A percentile compares a stretch with the other conserved stretches of the same genome.
These are phyloP conservation scores for Curvularia sp. DNA, from an alignment of 2,329 filamentous ascomycete genomes.

Conservation along the genomic window DNA sequence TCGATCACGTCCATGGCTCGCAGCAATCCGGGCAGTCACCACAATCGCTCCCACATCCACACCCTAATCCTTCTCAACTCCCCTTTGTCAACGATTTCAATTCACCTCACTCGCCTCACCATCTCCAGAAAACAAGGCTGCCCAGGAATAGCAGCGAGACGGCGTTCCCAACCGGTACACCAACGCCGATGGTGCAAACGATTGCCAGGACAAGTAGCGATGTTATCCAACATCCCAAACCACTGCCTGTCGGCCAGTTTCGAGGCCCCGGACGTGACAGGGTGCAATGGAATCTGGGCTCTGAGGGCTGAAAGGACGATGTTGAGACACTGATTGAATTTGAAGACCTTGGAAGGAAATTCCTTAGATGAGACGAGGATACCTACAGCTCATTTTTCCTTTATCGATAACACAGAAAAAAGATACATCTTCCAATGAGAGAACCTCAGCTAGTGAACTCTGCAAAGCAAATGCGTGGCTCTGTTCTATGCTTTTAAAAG, in stretches of 20 bases:
- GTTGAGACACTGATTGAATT: neutral
- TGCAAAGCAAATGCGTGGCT: too few relatives aligned
- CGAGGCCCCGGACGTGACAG: constrained; percentile 27
- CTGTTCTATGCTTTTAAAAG: neutral
- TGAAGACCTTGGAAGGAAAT: neutral
- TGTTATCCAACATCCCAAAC: constrained; percentile 38
- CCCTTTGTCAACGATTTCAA: constrained; percentile 29
- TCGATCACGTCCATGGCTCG: constrained; percentile 12
- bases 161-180: constrained; percentile 16
- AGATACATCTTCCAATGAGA: neutral
- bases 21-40: constrained; percentile 10
- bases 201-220: constrained; percentile 39
- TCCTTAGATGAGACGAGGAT: neutral
- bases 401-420: too few relatives aligned
- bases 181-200: constrained; percentile 17
- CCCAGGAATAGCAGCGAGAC: constrained; percentile 37
- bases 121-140: constrained; percentile 27
- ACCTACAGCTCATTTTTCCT: too few relatives aligned
- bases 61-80: constrained; percentile 1
- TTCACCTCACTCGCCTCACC: constrained; percentile 29
- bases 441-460: neutral
- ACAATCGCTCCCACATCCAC: constrained; percentile 5
- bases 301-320: constrained; percentile 26
- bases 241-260: constrained; percentile 31
- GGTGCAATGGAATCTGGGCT: constrained; percentile 48